Percentiles rank a stretch among this genome's conserved stretches.
phyloP scores from a whole-genome alignment of 139 green algal species.

The Spirogloea muscicola region DNA sequence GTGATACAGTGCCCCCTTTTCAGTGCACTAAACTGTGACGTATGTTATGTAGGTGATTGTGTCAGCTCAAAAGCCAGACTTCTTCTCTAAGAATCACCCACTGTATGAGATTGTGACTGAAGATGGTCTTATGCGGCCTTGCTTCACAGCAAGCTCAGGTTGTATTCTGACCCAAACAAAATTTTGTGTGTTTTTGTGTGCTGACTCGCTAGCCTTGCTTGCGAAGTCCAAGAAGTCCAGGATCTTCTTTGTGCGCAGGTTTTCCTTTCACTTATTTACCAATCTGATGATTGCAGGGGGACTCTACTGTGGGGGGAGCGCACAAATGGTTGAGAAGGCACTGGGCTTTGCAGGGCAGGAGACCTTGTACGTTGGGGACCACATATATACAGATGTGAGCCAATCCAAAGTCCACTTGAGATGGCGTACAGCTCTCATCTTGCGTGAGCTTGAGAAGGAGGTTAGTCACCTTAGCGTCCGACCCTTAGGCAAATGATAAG shows the following conservation, averaged over 20 bases:
- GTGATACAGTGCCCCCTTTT: neutral
- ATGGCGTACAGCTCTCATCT: slow-evolving; percentile 82
- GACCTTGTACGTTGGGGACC: slow-evolving; percentile 92
- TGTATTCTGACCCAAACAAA: no score
- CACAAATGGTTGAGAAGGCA: slow-evolving; percentile 81
- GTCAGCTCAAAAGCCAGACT: slow-evolving; percentile 86
- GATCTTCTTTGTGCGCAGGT: no score
- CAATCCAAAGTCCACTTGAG: slow-evolving; percentile 84
- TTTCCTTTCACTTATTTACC: neutral
- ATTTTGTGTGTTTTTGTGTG: neutral
- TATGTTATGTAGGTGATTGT: slow-evolving; percentile 68
- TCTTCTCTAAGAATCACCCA: slow-evolving; percentile 71
- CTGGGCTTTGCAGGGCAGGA: slow-evolving; percentile 82
- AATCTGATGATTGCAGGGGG: slow-evolving; percentile 57
- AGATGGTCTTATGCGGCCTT: slow-evolving; percentile 88
- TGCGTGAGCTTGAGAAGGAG: slow-evolving; percentile 90
- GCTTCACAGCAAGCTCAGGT: slow-evolving; percentile 40
- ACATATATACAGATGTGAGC: slow-evolving; percentile 86
- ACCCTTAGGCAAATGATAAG: no score
- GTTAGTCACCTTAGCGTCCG: no score
- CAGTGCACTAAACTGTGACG: no score
- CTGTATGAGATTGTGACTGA: slow-evolving; percentile 82
- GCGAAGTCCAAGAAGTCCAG: no score
- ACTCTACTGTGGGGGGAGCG: slow-evolving; percentile 83
- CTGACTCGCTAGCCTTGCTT: no score